phyloP scores from a whole-genome alignment of 345 rosid species.

The Draba incana region DNA sequence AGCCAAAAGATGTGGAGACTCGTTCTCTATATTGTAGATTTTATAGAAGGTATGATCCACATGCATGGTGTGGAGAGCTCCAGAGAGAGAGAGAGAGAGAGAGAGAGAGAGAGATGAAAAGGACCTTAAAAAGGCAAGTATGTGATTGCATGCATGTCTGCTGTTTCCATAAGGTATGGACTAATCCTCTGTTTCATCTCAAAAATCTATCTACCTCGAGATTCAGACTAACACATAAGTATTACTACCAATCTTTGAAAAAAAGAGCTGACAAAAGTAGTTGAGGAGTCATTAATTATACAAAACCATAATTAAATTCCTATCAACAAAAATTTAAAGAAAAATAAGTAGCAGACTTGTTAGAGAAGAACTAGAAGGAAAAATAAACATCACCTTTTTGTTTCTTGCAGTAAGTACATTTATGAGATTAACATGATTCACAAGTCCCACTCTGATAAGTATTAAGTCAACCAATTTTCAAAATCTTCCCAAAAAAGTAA shows the following conservation, averaged over 20 bases:
- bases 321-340: neutral
- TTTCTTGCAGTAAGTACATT: neutral
- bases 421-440: neutral
- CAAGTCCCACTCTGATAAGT: slow-evolving; percentile 11
- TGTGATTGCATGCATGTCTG: slow-evolving; percentile 49
- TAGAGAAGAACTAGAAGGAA: neutral
- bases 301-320: slow-evolving; percentile 1
- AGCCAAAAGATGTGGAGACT: slow-evolving; percentile 32
- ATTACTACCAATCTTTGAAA: slow-evolving; percentile 14
- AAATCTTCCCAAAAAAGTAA: neutral
- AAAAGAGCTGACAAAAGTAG: slow-evolving; percentile 37
- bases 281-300: slow-evolving; percentile 32
- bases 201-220: slow-evolving; percentile 36
- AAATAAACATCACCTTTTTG: neutral
- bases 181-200: slow-evolving; percentile 28
- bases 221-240: slow-evolving; percentile 23
- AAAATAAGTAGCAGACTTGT: neutral
- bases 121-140: slow-evolving; percentile 18
- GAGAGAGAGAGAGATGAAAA: slow-evolving; percentile 4
- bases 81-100: slow-evolving; percentile 15
- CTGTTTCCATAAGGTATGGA: slow-evolving; percentile 18
- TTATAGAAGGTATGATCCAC: slow-evolving; percentile 17
- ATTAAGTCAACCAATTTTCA: neutral
- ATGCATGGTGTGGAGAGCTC: slow-evolving; percentile 32
- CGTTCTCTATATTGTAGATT: slow-evolving; percentile 23